Evolutionary conservation across 495 filamentous ascomycete species (phyloP), one percentile per base, ranked within the genome.

Genomic region (Talaromyces adpressus): DNA sequence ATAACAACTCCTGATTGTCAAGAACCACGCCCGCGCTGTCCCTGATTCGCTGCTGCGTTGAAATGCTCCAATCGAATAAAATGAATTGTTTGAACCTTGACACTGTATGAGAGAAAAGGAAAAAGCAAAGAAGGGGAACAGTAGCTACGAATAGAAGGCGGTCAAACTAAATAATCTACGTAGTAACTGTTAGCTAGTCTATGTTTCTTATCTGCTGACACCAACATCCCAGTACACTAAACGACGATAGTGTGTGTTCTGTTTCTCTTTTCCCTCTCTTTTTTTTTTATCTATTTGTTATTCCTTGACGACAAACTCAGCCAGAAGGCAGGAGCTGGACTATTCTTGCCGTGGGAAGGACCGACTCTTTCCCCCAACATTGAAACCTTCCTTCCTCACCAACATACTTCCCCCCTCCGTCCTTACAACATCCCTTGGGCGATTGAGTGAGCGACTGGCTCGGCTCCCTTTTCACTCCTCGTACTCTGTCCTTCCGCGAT

Each of bases 301-400:
- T 12, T 29, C n/a, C 45, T 18, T 20, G 45, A 49, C 45, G 45
- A 20, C n/a, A 7, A 18, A 20, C 4, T 5, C n/a, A 5, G 18
- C 18, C 45, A 49, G 9, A 8, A 49, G 45, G 45, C 45, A 49
- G n/a, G 45, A 49, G 18, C 18, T 49, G 45, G 45, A 18, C 45
- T 20, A 49, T 49, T 49, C 45, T 49, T 49, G 45, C 45, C 45
- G 6, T 18, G 8, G n/a, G 45, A 49, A 22, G 36, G 45, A 49
- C 45, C 18, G 16, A n/a, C 18, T 8, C 45, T 49, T 20, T 54
- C 12, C 49, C 49, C 49, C n/a, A 52, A n/a, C n/a, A n/a, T n/a
- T n/a, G n/a, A n/a, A 52, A 20, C 49, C 51, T 54, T 54, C 51
- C 51, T 54, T 54, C 51, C 51, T 54, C 25, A 14, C 51, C 45